Evolutionary conservation across 176 grass and related monocot genomes (phyloP).

Genomic region (Phyllostachys edulis): DNA sequence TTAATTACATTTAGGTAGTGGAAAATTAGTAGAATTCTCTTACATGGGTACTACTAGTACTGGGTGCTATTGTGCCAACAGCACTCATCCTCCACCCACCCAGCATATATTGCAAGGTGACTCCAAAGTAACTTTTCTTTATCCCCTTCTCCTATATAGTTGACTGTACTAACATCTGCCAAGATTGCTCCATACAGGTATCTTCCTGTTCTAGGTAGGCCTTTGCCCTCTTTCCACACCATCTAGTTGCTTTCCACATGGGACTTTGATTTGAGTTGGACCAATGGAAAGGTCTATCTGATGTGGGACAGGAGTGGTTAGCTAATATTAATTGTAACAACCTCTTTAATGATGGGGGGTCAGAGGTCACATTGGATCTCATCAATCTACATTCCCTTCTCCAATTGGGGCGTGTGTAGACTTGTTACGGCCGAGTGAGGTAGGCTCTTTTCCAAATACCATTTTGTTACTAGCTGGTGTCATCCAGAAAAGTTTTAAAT

Average conservation of each 20-base stretch:
- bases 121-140: conserved; percentile 20
- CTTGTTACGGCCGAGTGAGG: background rate
- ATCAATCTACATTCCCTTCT: conserved; percentile 20
- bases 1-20: background rate
- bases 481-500: background rate
- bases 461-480: background rate
- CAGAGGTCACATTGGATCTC: conserved; percentile 22
- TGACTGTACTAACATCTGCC: background rate
- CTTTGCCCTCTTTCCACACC: conserved; percentile 38
- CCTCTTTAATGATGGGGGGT: conserved; percentile 15
- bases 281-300: conserved; percentile 20
- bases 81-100: background rate
- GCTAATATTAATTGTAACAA: background rate
- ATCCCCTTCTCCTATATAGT: background rate
- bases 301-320: conserved; percentile 12
- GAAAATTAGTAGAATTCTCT: background rate
- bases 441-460: background rate
- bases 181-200: background rate
- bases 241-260: conserved; percentile 38
- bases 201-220: conserved; percentile 18
- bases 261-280: conserved; percentile 12
- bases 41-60: background rate
- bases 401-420: background rate
- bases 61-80: conserved; percentile 6
- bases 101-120: background rate